These are phyloP conservation scores for Pestalotiopsis sp. DNA, from an alignment of 2,329 filamentous ascomycete species.

Conservation along the genomic window DNA sequence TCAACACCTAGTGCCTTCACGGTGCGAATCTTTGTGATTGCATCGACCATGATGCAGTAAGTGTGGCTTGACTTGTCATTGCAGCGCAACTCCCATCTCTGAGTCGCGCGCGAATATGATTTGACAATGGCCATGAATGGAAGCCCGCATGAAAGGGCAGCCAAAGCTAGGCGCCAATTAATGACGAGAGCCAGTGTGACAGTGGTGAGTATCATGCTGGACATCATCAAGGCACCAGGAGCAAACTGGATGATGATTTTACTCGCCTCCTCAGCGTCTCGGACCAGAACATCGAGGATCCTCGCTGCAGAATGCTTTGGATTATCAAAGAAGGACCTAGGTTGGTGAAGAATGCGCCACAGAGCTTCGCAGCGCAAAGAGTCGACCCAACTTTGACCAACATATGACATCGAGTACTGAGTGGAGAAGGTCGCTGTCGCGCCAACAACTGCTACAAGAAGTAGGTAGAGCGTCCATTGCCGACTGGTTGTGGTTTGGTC, in stretches of 20 bases:
- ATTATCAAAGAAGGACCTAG: constrained; percentile 76
- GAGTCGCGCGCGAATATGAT: constrained; percentile 65
- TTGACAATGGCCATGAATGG: constrained; percentile 68
- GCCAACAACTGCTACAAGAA: constrained; percentile 69
- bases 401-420: constrained; percentile 72
- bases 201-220: constrained; percentile 69
- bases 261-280: constrained; percentile 84
- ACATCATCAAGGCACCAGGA: constrained; percentile 68
- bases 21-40: constrained; percentile 77
- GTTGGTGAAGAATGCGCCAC: constrained; percentile 72
- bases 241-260: constrained; percentile 80
- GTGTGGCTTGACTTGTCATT: constrained; percentile 65
- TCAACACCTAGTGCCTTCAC: constrained; percentile 78
- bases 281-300: constrained; percentile 74
- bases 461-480: constrained; percentile 71
- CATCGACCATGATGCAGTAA: constrained; percentile 70
- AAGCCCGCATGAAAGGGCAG: constrained; percentile 71
- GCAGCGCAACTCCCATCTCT: constrained; percentile 71
- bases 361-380: constrained; percentile 69
- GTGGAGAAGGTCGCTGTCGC: constrained; percentile 66
- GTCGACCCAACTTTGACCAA: constrained; percentile 78
- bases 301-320: constrained; percentile 64
- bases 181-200: constrained; percentile 73
- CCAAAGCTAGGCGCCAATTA: constrained; percentile 80
- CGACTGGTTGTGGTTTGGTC: constrained; percentile 52